Evolutionary conservation across 2,329 filamentous ascomycete genomes (phyloP).

Genomic region (Botrytis hyacinthi): DNA sequence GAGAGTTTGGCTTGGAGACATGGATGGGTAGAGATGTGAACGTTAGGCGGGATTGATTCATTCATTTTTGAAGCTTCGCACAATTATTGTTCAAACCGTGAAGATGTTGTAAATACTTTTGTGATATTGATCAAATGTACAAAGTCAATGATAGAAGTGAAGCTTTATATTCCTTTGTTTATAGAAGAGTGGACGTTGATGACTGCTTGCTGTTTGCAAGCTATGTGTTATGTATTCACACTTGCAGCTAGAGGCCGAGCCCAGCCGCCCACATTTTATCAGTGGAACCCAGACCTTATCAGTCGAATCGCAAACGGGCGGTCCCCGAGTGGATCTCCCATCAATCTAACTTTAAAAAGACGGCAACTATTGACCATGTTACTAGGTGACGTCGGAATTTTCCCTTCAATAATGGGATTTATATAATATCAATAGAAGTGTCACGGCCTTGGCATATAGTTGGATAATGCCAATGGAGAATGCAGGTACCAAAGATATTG

Average conservation of each 20-base stretch:
- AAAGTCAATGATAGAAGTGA: background rate
- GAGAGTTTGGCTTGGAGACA: conserved; percentile 86
- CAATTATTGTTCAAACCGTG: background rate
- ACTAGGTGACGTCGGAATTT: background rate
- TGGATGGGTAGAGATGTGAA: conserved; percentile 81
- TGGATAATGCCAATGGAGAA: conserved; percentile 22
- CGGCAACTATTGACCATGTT: conserved; percentile 2
- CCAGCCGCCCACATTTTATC: conserved; percentile 7
- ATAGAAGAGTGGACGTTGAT: background rate
- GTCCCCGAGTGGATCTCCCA: background rate
- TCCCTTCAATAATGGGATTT: background rate
- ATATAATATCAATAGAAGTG: background rate
- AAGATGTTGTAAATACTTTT: background rate
- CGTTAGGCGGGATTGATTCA: conserved; percentile 53
- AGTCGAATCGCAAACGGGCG: conserved; percentile 15
- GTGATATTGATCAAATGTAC: background rate
- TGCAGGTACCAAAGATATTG: background rate
- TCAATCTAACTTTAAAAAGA: conserved; percentile 9
- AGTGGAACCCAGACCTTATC: conserved; percentile 11
- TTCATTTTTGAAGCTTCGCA: conserved; percentile 29
- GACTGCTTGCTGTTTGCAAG: conserved; percentile 1
- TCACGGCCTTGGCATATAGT: background rate
- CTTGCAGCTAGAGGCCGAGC: background rate
- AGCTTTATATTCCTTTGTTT: conserved; percentile 6
- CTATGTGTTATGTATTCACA: conserved; percentile 10